Conservation (phyloP, 306 rosid species). For the Corylus avellana region DNA sequence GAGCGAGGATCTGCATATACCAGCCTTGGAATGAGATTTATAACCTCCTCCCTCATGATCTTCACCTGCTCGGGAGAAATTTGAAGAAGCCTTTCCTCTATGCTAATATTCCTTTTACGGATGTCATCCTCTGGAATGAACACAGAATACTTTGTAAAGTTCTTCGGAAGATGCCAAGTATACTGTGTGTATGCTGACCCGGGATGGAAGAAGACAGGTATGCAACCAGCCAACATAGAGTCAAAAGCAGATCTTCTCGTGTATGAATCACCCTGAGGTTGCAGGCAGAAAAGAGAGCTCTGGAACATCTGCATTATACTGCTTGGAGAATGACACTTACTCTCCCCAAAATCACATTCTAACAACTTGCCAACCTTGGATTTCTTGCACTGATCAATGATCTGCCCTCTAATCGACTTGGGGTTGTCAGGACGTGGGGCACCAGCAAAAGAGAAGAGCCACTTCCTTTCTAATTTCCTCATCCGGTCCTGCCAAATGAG, state of each 20-base stretch:
- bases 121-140: constrained; percentile 91
- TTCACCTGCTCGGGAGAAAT: constrained; percentile 71
- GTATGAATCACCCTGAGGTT: constrained; percentile 98
- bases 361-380: constrained; percentile 75
- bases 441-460: constrained; percentile 98
- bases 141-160: constrained; percentile 77
- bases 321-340: constrained; percentile 97
- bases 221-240: constrained; percentile 94
- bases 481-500: constrained; percentile 56
- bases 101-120: constrained; percentile 70
- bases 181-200: constrained; percentile 96
- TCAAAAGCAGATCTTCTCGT: constrained; percentile 96
- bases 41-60: constrained; percentile 89
- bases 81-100: constrained; percentile 77
- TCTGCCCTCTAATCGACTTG: constrained; percentile 85
- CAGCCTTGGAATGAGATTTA: constrained; percentile 76
- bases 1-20: constrained; percentile 96
- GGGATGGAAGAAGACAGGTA: constrained; percentile 97
- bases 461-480: constrained; percentile 50
- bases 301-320: constrained; percentile 99
- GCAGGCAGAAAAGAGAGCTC: constrained; percentile 90
- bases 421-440: constrained; percentile 93
- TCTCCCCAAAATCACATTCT: constrained; percentile 97
- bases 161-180: constrained; percentile 97
- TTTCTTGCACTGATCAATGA: constrained; percentile 73